phyloP scores from a whole-genome alignment of 768 basidiomycete species.

The Suillus brevipes region DNA sequence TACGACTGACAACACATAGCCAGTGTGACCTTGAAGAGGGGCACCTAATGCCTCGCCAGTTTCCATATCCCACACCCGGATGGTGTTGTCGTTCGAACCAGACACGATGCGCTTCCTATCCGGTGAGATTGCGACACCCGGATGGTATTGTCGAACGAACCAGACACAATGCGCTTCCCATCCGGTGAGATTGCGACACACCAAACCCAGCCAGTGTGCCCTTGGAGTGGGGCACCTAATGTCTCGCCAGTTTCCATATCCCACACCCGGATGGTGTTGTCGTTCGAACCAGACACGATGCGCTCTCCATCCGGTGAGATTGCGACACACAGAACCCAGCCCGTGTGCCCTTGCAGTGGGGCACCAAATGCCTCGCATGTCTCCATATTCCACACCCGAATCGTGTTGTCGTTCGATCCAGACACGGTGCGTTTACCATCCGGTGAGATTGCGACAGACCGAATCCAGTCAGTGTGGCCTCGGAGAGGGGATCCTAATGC shows the following conservation, averaged over 20 bases:
- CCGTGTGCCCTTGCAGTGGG: neutral
- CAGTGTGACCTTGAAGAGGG: neutral
- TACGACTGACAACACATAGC: neutral
- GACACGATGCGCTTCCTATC: neutral
- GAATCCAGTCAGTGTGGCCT: neutral
- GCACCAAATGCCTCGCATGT: neutral
- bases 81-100: neutral
- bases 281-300: conserved; percentile 5
- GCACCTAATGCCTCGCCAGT: neutral
- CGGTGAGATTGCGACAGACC: conserved; percentile 2
- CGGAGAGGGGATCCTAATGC: conserved; percentile 17
- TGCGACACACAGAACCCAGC: neutral
- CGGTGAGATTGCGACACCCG: conserved; percentile 17
- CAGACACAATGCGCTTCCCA: neutral
- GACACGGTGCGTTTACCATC: neutral
- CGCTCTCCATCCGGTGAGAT: neutral
- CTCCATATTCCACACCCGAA: conserved; percentile 14
- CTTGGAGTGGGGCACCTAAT: neutral
- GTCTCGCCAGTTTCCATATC: neutral
- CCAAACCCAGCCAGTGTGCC: neutral
- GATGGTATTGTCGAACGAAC: neutral
- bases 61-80: conserved; percentile 15
- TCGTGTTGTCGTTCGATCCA: neutral
- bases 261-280: conserved; percentile 5
- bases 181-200: conserved; percentile 14